Evolutionary conservation across 2,329 filamentous ascomycete species (phyloP), one percentile per base, ranked within the genome.

Genomic region (Trichoderma aggressivum): DNA sequence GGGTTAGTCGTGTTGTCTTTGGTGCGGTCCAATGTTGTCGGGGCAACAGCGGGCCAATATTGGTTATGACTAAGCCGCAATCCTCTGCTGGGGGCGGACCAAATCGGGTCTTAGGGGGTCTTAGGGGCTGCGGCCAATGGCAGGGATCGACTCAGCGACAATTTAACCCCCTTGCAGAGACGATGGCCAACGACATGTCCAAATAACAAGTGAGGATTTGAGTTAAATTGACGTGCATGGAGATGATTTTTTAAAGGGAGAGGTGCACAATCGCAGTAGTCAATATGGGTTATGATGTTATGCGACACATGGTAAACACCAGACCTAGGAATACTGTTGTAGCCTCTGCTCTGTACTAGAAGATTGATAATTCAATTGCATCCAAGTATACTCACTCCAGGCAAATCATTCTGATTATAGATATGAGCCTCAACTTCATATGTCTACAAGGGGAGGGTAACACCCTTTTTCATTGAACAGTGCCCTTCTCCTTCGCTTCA

Each of bases 11-110:
- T 65, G 34, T 58, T 72, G 67, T 32, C 55, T 50, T 43, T 53
- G 43, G 56, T 61, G 71, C 58, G 62, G 71, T 62, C 58, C 56
- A 28, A 39, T 43, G 71, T 72, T 72, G 71, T 50, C 50, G 34
- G 30, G 62, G 64, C 56, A 71, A 72, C 71, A n/a, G 18, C 3
- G 5, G 18, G 14, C 24, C 8, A 59, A 59, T 59, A 59, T 59
- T 53, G 47, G 47, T 24, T 24, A 24, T 53, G 47, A 53, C 47
- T 53, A 53, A 53, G 47, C 47, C 21, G 5, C n/a, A 21, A 21
- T 24, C 47, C 47, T 21, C 11, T 50, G 47, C 47, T 7, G n/a
- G 11, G 11, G 21, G 8, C 47, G n/a, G 47, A 14, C 47, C 21
- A 24, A 53, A 53, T 53, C 21, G 47, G 43, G 47, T 53, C n/a